Percentiles rank a stretch among this genome's conserved stretches.
phyloP scores from a whole-genome alignment of 257 asterid species.

The Vinca minor region DNA sequence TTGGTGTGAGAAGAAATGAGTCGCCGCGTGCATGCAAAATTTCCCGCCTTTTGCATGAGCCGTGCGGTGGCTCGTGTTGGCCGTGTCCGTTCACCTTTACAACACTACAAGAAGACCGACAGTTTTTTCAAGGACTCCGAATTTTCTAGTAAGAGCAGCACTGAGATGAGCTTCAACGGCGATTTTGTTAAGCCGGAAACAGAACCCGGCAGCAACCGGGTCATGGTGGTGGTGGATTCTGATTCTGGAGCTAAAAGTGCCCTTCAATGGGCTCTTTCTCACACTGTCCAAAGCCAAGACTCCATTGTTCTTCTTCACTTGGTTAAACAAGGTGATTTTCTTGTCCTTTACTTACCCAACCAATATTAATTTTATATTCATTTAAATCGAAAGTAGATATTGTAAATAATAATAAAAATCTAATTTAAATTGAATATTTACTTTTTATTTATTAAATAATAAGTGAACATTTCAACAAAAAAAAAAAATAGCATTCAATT shows the following conservation, averaged over 20 bases:
- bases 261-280: conserved; percentile 82
- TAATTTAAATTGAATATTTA: no score
- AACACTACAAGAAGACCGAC: conserved; percentile 20
- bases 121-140: conserved; percentile 32
- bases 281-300: conserved; percentile 65
- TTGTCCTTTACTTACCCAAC: no score
- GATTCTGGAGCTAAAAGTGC: conserved; percentile 58
- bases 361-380: no score
- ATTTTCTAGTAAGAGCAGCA: conserved; percentile 21
- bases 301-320: conserved; percentile 60
- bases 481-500: no score
- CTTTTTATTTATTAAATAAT: no score
- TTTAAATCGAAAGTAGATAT: no score
- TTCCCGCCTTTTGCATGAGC: conserved; percentile 38
- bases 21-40: conserved; percentile 16
- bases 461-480: no score
- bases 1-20: conserved; percentile 11
- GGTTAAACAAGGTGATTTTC: conserved; percentile 48
- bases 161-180: conserved; percentile 35
- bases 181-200: no score
- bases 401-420: no score
- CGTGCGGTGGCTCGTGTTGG: conserved; percentile 38
- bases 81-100: conserved; percentile 46
- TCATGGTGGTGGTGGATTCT: conserved; percentile 77
- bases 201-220: conserved; percentile 50